Evolutionary conservation across 306 rosid species (phyloP).

Genomic region (Medicago truncatula): DNA sequence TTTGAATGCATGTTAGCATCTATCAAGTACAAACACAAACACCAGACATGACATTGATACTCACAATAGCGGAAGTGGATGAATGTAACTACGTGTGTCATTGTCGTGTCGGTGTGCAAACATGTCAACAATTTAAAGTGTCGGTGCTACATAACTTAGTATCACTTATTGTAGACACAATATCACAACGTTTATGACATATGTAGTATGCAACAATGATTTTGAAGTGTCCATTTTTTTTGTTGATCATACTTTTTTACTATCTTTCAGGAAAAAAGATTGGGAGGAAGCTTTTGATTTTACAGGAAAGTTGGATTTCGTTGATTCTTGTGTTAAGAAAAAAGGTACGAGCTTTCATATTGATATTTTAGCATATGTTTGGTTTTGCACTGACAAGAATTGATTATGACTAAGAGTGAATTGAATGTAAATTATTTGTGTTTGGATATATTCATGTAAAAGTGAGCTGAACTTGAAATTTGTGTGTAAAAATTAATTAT

Average conservation of each 20-base stretch:
- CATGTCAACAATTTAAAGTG: background rate
- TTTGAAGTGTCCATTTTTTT: constrained; percentile 8
- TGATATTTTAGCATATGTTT: background rate
- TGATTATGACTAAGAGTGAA: too few species aligned
- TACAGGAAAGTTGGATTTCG: constrained; percentile 57
- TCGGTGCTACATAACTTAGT: background rate
- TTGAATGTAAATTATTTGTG: too few species aligned
- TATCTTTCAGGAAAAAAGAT: constrained; percentile 62
- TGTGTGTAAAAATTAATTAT: too few species aligned
- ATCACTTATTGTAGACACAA: background rate
- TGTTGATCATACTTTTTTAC: constrained; percentile 23
- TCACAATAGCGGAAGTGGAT: background rate
- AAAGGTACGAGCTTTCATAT: constrained; percentile 50
- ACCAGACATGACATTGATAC: background rate
- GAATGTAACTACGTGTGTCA: background rate
- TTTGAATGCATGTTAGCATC: background rate
- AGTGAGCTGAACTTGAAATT: too few species aligned
- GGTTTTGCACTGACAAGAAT: too few species aligned
- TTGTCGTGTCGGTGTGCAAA: too few species aligned
- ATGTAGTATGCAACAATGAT: background rate
- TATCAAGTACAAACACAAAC: background rate
- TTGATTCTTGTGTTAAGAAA: constrained; percentile 64
- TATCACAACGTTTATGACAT: background rate
- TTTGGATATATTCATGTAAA: too few species aligned
- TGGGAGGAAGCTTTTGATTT: constrained; percentile 78